A percentile compares a stretch with the other conserved stretches of the same genome.
Conservation (phyloP, 1,139 yeast genomes). For the Scheffersomyces titani region DNA sequence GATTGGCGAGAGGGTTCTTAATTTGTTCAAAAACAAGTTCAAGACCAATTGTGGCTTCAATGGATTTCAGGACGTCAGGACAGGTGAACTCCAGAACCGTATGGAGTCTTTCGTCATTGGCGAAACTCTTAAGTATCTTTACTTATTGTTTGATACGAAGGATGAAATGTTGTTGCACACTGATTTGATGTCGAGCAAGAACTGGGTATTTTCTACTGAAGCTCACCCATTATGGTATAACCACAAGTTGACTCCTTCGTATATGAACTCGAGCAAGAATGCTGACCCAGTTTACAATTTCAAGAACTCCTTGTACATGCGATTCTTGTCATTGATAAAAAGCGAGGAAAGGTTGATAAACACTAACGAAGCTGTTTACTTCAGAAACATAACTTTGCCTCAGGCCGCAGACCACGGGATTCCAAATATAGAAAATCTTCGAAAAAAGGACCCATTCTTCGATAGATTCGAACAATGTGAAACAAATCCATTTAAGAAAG, state of each 20-base stretch:
- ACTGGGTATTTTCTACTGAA: conserved; percentile 84
- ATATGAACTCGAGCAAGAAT: conserved; percentile 2
- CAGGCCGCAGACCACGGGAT: conserved; percentile 12
- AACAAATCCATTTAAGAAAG: conserved; percentile 25
- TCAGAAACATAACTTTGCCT: conserved; percentile 20
- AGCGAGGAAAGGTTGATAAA: conserved; percentile 5
- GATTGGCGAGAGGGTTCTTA: conserved; percentile 66
- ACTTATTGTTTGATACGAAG: conserved; percentile 69
- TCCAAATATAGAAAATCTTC: conserved; percentile 15
- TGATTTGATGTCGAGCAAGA: conserved; percentile 39
- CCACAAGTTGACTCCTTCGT: conserved; percentile 17
- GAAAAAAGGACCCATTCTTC: conserved; percentile 21
- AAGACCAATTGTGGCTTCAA: conserved; percentile 75
- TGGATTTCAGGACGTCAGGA: conserved; percentile 70
- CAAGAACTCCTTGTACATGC: conserved; percentile 9
- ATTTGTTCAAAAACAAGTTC: conserved; percentile 53
- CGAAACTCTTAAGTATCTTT: conserved; percentile 85
- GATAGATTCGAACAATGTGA: conserved; percentile 32
- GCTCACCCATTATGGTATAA: conserved; percentile 87
- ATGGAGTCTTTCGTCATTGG: conserved; percentile 92
- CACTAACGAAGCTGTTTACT: conserved; percentile 8
- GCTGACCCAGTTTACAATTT: conserved; percentile 5
- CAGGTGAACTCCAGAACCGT: conserved; percentile 66
- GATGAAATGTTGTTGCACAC: conserved; percentile 53
- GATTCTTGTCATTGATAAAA: conserved; percentile 7